phyloP scores from a whole-genome alignment of 2,329 filamentous ascomycete genomes.

The Proliferodiscus dingleyae region DNA sequence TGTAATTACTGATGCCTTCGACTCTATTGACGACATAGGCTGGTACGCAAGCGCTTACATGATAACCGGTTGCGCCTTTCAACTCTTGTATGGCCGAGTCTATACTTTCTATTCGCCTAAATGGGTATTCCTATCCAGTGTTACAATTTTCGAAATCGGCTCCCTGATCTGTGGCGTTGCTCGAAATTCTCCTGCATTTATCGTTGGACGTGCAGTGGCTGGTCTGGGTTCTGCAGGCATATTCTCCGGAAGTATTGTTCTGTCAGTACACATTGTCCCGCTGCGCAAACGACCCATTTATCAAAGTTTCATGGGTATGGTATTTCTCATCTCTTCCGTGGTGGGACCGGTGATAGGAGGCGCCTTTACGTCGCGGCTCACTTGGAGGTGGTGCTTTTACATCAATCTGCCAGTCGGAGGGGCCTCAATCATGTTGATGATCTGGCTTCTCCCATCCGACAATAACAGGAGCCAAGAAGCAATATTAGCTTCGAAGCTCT shows the following conservation, averaged over 20 bases:
- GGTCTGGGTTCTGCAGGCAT: not conserved
- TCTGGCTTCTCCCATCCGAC: constrained; percentile 31
- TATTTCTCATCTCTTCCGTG: constrained; percentile 14
- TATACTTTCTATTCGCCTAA: constrained; percentile 23
- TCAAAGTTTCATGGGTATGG: constrained; percentile 2
- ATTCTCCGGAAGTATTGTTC: not conserved
- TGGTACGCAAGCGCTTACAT: constrained; percentile 31
- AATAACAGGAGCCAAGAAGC: constrained; percentile 19
- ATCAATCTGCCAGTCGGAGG: constrained; percentile 38
- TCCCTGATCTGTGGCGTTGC: not conserved
- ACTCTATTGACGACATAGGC: constrained; percentile 30
- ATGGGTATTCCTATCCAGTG: constrained; percentile 14
- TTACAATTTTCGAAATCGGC: constrained; percentile 27
- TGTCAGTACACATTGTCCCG: not conserved
- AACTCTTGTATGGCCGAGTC: constrained; percentile 17
- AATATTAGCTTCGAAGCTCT: constrained; percentile 13
- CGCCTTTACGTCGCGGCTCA: constrained; percentile 30
- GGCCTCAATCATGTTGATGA: constrained; percentile 15
- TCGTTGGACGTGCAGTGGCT: not conserved
- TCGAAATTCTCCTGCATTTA: not conserved
- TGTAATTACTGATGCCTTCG: constrained; percentile 31
- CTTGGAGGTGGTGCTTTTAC: constrained; percentile 32
- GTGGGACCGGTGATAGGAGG: constrained; percentile 28
- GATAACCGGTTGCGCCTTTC: not conserved
- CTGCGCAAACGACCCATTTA: not conserved